Evolutionary conservation across 306 rosid species (phyloP), one percentile per base, ranked within the genome.

Genomic region (Leucaena leucocephala): DNA sequence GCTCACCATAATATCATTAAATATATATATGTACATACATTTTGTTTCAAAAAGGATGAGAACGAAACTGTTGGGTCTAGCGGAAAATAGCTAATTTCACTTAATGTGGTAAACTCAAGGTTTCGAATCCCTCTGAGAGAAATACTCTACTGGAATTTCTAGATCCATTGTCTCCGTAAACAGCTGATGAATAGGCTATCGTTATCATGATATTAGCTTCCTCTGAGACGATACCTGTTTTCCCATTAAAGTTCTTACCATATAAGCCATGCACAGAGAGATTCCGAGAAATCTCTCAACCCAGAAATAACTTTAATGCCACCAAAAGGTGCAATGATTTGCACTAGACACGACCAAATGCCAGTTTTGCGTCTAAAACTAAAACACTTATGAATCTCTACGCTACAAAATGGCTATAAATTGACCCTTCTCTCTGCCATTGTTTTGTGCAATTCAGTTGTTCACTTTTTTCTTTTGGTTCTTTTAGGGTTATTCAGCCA

Each of bases 221-320:
- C 3, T 68, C 3, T 6, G 10, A 16, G 16, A 7, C 46, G 10
- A 3, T 2, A 6, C 2, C 36, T 74, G 19, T 39, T 35, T 72
- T 72, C 39, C 19, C 63, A 72, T 72, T 72, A 46, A 72, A 50
- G 17, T 72, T 35, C 63, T 35, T 72, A 6, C 76, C 63, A 72
- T 72, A 34, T 16, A 71, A 48, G 45, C 46, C 44, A 35, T 72
- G 63, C 17, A 16, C 5, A 72, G 66, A 59, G 46, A 55, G 36
- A 72, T 72, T 11, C 11, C 17, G 7, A 36, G 27, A 36, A 36
- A 55, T 81, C 65, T n/a, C 76, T n/a, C 11, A n/a, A 36, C 45
- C 27, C 8, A 50, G 43, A 49, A 71, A 49, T 16, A 71, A 71
- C 35, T 71, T 71, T 2, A 71, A 71, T 16, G 46, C 63, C 49